Base-by-base conservation (phyloP, 1,284 basidiomycete genomes). In the Cystobasidium pallidum region DNA sequence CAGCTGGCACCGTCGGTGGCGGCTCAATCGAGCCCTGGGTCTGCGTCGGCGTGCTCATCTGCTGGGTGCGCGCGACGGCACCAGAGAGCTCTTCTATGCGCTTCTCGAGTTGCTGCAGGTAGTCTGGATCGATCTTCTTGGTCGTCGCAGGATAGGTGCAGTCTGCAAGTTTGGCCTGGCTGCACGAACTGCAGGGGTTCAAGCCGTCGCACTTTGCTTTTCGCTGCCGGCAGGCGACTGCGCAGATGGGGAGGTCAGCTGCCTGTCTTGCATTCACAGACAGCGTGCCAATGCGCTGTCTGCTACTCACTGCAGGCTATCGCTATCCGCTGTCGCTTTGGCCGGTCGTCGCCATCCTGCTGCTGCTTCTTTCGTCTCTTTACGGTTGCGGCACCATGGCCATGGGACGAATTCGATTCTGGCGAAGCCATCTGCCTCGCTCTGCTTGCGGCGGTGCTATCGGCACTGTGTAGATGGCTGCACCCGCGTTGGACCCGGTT, bases 201-300 rank as follows among this genome's bases (percentile, higher is more conserved):
- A 6, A 11, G 19, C 64, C 64, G 41, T 66, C 51, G 64, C 64
- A 66, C 24, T 54, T 66, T 7, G 52, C 34, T 21, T 66, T 66
- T 19, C 52, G 47, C 49, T 66, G 64, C 19, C 64, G 47, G 51
- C 64, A 66, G 51, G 52, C 49, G 32, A 36, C 64, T 66, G 49
- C 8, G 11, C 10, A n/a, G 43, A 11, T 2, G 2, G n/a, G 19
- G 10, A 41, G 39, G 4, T 43, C 6, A 47, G 15, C 24, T 59
- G n/a, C n/a, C n/a, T n/a, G n/a, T n/a, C n/a, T n/a, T 41, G 39
- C 39, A 41, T 41, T 41, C 15, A 8, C 39, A 41, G 39, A 7
- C 43, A 3, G 43, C n/a, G 36, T 39, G 36, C 13, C 36, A 39
- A 7, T 7, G 7, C 13, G 36, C 36, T 6, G 36, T 39, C n/a